Base-by-base conservation (phyloP, 2,329 filamentous ascomycete species). In the Xylariaceae sp. region DNA sequence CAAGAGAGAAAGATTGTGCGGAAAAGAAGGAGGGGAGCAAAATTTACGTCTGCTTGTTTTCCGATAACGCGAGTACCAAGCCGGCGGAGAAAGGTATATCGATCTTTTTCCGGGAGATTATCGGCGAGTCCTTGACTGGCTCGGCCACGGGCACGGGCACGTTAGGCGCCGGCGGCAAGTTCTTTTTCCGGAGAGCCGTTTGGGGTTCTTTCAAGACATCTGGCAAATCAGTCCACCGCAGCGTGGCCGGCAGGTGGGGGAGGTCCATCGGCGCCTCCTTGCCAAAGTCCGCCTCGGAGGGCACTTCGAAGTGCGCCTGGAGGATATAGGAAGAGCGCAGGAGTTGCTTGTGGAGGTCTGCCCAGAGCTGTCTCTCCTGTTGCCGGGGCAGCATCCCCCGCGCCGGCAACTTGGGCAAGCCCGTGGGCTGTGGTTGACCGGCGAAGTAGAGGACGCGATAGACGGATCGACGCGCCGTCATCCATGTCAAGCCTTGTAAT, bases 141-240 rank as follows among this genome's bases (percentile, higher is more conserved):
- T 81, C 21, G 7, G 21, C 7, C 21, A 7, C 7, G 21, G 76
- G 76, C 44, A 81, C 21, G 7, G 21, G 21, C 21, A 7, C 7
- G 21, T 24, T 11, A 24, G 21, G 11, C 11, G 21, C 7, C 21
- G 7, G 6, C 21, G 11, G 6, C 6, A 11, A 6, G 11, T 24
- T 63, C 56, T 71, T 73, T 52, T 73, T 76, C 27, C 74, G 65
- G 52, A 75, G 69, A 7, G 66, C 71, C 21, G 76, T 55, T 9
- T 69, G 65, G n/a, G 65, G 62, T 9, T 63, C 64, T 16, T 64
- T 64, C 2, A 68, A 62, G 12, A 76, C 76, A 44, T 81, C 78
- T 1, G 78, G 78, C 31, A 81, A 66, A 47, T 81, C 78, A 5
- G 65, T 70, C 74, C 76, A 83, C 31, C 71, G 63, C 41, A 82